Conservation (phyloP, 768 basidiomycete species). For the Lentinula sp. region DNA sequence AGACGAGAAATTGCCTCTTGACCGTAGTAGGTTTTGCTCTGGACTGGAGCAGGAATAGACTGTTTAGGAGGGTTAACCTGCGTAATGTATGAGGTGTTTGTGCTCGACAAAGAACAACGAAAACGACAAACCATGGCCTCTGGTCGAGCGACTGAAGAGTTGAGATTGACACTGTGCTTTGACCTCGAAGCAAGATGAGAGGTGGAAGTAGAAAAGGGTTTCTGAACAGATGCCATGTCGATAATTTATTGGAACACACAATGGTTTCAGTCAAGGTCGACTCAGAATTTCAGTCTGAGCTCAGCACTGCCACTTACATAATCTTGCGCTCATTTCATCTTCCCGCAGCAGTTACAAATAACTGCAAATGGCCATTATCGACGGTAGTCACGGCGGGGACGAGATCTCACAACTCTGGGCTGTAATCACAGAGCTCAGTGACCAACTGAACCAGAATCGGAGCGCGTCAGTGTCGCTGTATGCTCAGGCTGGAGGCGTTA, state of each 20-base stretch:
- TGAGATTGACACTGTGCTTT: not conserved
- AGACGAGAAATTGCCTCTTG: slow-evolving; percentile 70
- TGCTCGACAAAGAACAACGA: not conserved
- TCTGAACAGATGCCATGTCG: slow-evolving; percentile 2
- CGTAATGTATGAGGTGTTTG: not conserved
- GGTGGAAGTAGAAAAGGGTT: not conserved
- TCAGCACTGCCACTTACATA: not conserved
- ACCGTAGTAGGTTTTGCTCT: slow-evolving; percentile 48
- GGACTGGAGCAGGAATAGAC: not conserved
- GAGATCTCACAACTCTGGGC: slow-evolving; percentile 60
- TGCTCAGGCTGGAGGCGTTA: slow-evolving; percentile 67
- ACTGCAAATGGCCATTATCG: slow-evolving; percentile 47
- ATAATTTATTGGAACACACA: not conserved
- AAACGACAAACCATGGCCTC: not conserved
- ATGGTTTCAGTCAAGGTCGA: not conserved
- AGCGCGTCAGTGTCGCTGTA: slow-evolving; percentile 67
- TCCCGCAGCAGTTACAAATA: not conserved
- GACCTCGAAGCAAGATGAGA: not conserved
- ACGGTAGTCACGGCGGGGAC: slow-evolving; percentile 41
- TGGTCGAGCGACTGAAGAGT: not conserved
- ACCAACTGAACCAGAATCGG: slow-evolving; percentile 78
- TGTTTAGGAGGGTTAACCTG: not conserved
- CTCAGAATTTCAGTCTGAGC: not conserved
- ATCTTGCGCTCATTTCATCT: not conserved
- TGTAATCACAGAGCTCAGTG: slow-evolving; percentile 73